Base-by-base conservation (phyloP, 495 filamentous ascomycete species). In the Xylaria venustula region DNA sequence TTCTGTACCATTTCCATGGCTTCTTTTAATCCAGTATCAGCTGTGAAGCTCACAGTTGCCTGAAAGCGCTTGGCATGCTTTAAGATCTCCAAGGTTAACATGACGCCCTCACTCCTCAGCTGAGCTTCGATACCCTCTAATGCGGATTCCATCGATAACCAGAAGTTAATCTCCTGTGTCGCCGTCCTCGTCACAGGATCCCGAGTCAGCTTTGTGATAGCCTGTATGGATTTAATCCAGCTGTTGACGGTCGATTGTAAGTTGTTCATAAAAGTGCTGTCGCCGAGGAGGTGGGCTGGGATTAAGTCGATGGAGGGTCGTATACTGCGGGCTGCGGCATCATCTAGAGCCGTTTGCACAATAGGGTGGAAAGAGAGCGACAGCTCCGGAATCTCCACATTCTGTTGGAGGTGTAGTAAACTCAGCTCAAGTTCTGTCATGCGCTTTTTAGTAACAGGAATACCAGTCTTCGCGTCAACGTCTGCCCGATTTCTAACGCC, bases 161-260 rank as follows among this genome's bases (percentile, higher is more conserved):
- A 99, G 67, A 97, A 99, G 68, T 97, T 97, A 67, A 98, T 96
- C 71, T 99, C 94, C 71, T 97, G 95, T 19, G 88, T 91, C 11
- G 94, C 95, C 32, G 91, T 94, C 7, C 92, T 91, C 46, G 89
- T 92, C 30, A 88, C 86, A 5, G 91, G 88, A 66, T 98, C 94
- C 63, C 92, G 84, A 34, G 91, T 89, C 80, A 95, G 89, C 76
- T 92, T 94, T 14, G 94, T 98, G 68, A 97, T 93, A n/a, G 89
- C 88, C 74, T 96, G 92, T 61, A 99, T 98, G 9, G 93, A 96
- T 77, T 96, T 92, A 74, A 97, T 97, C 94, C 94, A 99, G 63
- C 87, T 85, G 77, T 96, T 98, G 48, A 97, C 94, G 14, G 85
- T 92, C 54, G 90, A 88, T 69, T 98, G 95, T 26, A 99, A 80